Evolutionary conservation across 176 grass and related monocot species (phyloP).

Genomic region (Aegilops tauschii): DNA sequence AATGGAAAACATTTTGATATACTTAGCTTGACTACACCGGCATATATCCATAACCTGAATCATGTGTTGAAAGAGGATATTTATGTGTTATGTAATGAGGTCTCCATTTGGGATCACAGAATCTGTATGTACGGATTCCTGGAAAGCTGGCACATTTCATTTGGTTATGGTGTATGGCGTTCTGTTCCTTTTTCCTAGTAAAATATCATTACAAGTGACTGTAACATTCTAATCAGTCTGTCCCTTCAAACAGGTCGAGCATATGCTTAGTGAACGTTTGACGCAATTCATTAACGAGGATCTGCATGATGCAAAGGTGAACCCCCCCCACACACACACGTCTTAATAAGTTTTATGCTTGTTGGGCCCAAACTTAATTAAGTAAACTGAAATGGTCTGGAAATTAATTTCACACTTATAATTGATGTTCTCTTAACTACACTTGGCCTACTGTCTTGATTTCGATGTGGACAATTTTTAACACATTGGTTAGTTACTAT

Average conservation of each 20-base stretch:
- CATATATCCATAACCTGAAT: constrained; percentile 25
- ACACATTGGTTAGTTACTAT: constrained; percentile 32
- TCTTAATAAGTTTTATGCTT: neutral
- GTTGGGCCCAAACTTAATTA: neutral
- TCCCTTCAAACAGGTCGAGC: constrained; percentile 73
- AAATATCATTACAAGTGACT: neutral
- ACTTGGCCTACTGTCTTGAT: constrained; percentile 16
- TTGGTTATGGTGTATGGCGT: neutral
- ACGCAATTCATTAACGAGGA: constrained; percentile 72
- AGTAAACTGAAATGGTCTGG: neutral
- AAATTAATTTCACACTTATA: neutral
- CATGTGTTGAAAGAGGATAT: neutral
- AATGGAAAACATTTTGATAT: neutral
- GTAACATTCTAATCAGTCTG: constrained; percentile 20
- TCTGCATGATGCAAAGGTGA: constrained; percentile 80
- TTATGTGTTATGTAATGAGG: neutral
- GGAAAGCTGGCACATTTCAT: neutral
- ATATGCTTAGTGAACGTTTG: constrained; percentile 89
- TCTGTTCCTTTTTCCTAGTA: neutral
- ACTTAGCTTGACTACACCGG: neutral
- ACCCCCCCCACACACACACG: neutral
- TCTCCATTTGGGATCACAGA: neutral
- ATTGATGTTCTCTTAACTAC: neutral
- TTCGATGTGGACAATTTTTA: neutral
- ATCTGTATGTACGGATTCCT: neutral